Conservation (phyloP, 176 grass and related monocot genomes). For the Poa annua region DNA sequence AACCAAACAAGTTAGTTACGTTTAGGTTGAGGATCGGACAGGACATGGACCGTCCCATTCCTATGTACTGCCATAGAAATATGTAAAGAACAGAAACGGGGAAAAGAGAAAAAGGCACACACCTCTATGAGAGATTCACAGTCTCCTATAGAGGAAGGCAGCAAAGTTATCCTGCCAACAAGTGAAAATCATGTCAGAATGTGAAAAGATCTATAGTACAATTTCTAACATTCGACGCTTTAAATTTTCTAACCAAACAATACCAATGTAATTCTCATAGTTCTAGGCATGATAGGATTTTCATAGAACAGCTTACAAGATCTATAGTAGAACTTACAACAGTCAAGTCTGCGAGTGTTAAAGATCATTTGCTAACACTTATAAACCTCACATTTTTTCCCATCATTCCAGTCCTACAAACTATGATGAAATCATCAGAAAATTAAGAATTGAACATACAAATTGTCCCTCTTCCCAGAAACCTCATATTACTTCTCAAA, state of each 20-base stretch:
- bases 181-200: slow-evolving; percentile 25
- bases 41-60: background rate
- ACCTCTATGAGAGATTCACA: slow-evolving; percentile 84
- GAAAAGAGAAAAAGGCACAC: slow-evolving; percentile 19
- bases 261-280: slow-evolving; percentile 23
- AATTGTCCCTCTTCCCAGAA: slow-evolving; percentile 2
- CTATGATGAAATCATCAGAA: slow-evolving; percentile 7
- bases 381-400: background rate
- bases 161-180: slow-evolving; percentile 70
- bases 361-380: background rate
- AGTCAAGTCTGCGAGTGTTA: background rate
- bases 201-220: slow-evolving; percentile 1
- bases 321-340: background rate
- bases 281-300: background rate
- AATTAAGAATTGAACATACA: slow-evolving; percentile 2
- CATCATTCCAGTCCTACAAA: background rate
- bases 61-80: slow-evolving; percentile 1
- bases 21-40: background rate
- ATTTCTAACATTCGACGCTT: slow-evolving; percentile 5
- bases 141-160: slow-evolving; percentile 78
- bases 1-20: background rate
- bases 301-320: background rate
- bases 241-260: slow-evolving; percentile 27
- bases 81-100: background rate
- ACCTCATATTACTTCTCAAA: slow-evolving; percentile 15